Evolutionary conservation across 768 basidiomycete species (phyloP).

Genomic region (Termitomyces sp.): DNA sequence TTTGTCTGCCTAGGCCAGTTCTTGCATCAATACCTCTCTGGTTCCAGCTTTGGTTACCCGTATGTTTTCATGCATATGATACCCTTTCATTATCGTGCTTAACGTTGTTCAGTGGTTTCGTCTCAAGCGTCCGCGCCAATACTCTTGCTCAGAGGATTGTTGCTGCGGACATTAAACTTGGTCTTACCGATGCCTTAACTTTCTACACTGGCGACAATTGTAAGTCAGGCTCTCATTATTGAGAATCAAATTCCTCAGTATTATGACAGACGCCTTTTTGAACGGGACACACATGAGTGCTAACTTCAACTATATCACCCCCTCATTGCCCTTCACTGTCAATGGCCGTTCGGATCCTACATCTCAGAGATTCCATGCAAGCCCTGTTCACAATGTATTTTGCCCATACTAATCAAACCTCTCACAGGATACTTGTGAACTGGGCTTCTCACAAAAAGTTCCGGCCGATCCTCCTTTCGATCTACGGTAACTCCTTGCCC

Average conservation of each 20-base stretch:
- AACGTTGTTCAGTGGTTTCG: slow-evolving; percentile 42
- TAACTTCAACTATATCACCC: slow-evolving; percentile 41
- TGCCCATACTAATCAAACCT: neutral
- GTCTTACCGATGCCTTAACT: slow-evolving; percentile 27
- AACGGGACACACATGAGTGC: slow-evolving; percentile 38
- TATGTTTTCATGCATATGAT: slow-evolving; percentile 23
- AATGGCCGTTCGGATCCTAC: slow-evolving; percentile 42
- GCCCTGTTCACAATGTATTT: slow-evolving; percentile 3
- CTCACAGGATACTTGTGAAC: slow-evolving; percentile 39
- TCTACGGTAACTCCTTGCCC: slow-evolving; percentile 26
- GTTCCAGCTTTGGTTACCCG: slow-evolving; percentile 46
- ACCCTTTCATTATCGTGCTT: neutral
- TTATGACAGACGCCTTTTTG: slow-evolving; percentile 37
- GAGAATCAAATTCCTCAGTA: neutral
- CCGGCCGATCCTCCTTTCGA: slow-evolving; percentile 45
- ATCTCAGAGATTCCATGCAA: slow-evolving; percentile 46
- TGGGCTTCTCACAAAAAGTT: slow-evolving; percentile 33
- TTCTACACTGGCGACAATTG: slow-evolving; percentile 55
- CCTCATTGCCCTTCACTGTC: slow-evolving; percentile 35
- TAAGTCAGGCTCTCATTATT: slow-evolving; percentile 18
- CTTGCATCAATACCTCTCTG: slow-evolving; percentile 54
- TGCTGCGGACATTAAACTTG: slow-evolving; percentile 43
- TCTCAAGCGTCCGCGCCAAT: slow-evolving; percentile 50
- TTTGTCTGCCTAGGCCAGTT: slow-evolving; percentile 61
- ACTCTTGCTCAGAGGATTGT: slow-evolving; percentile 58